These are phyloP conservation scores for Nepenthes alata DNA, from an alignment of 179 eudicot species.

Conservation along the genomic window DNA sequence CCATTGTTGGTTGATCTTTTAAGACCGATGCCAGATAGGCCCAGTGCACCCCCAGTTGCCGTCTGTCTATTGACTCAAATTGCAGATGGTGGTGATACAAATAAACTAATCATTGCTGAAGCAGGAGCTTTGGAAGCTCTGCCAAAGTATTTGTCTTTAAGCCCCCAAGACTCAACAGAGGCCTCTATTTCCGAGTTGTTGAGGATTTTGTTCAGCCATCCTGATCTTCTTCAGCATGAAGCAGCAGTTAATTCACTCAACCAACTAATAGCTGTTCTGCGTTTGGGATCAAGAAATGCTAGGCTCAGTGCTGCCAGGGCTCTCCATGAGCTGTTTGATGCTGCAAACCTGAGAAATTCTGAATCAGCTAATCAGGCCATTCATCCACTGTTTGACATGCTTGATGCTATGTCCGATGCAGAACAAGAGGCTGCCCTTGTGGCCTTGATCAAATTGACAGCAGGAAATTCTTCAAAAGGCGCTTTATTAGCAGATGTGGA, in stretches of 20 bases:
- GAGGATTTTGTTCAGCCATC: conserved; percentile 47
- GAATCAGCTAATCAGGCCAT: conserved; percentile 50
- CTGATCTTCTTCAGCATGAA: conserved; percentile 41
- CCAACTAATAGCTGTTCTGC: conserved; percentile 64
- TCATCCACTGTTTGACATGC: conserved; percentile 59
- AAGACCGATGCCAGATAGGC: conserved; percentile 69
- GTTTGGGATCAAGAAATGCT: conserved; percentile 55
- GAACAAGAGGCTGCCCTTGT: conserved; percentile 52
- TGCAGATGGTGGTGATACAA: conserved; percentile 51
- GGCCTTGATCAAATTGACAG: conserved; percentile 40
- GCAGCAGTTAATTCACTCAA: conserved; percentile 42
- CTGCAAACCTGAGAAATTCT: conserved; percentile 41
- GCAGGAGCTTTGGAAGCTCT: conserved; percentile 64
- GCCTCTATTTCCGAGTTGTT: conserved; percentile 41
- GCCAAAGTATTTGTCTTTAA: conserved; percentile 52
- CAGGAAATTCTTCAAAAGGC: conserved; percentile 28
- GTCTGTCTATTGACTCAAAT: conserved; percentile 41
- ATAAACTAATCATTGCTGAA: conserved; percentile 60
- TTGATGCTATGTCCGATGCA: conserved; percentile 31
- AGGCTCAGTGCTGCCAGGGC: conserved; percentile 59
- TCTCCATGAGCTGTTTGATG: conserved; percentile 44
- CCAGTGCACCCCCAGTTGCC: conserved; percentile 48
- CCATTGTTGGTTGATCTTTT: conserved; percentile 60
- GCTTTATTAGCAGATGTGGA: conserved; percentile 32
- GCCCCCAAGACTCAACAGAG: conserved; percentile 59